Conservation (phyloP, 192 early-diverging fungal genomes). For the Obelidium mucronatum region DNA sequence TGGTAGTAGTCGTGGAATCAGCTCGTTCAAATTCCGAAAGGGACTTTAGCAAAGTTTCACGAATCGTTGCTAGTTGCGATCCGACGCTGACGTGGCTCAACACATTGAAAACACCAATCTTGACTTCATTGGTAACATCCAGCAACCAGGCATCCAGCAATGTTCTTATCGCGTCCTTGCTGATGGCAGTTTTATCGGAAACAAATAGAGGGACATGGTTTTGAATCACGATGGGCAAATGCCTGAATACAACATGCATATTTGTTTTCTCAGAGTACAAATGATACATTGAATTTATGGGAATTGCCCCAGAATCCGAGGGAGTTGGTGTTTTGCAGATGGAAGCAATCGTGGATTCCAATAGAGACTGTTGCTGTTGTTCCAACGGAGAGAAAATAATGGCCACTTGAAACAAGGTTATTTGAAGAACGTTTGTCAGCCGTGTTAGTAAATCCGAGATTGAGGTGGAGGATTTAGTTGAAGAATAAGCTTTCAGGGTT, state of each 20-base stretch:
- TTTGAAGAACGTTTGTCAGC: conserved; percentile 32
- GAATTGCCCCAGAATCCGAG: not conserved
- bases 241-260: conserved; percentile 42
- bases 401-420: conserved; percentile 15
- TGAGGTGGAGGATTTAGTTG: not conserved
- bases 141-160: not conserved
- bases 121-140: conserved; percentile 11
- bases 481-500: not conserved
- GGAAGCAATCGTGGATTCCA: not conserved
- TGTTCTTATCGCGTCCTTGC: not conserved
- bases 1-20: not conserved
- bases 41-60: conserved; percentile 21
- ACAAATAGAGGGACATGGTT: conserved; percentile 40
- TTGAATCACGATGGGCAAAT: conserved; percentile 38
- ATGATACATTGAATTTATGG: conserved; percentile 1
- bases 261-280: conserved; percentile 50
- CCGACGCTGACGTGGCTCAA: conserved; percentile 17
- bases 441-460: conserved; percentile 34
- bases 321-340: not conserved
- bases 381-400: conserved; percentile 26
- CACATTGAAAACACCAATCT: not conserved
- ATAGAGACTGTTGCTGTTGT: not conserved
- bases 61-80: conserved; percentile 18
- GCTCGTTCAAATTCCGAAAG: conserved; percentile 14
- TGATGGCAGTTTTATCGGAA: not conserved